Base-by-base conservation (phyloP, 2,329 filamentous ascomycete genomes). In the Pseudocercospora musae region DNA sequence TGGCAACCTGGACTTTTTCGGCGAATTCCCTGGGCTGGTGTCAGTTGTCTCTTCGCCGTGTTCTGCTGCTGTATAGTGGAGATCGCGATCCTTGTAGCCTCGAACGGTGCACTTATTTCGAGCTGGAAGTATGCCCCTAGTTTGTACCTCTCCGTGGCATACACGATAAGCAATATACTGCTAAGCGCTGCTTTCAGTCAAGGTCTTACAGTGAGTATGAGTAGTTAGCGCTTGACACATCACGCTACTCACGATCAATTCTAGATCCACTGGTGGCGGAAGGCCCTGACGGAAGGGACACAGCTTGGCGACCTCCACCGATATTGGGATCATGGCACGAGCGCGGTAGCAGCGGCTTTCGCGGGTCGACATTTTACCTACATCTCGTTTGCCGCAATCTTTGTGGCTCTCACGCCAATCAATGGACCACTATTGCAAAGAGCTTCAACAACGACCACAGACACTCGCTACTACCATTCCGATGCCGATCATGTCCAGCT, bases 211-310 rank as follows among this genome's bases (percentile, higher is more conserved):
- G 61, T 63, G 23, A 20, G 58, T 54, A 18, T 15, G 5, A 50
- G n/a, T 27, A 10, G 20, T 2, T 25, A 29, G 27, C 13, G 10
- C 15, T 4, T n/a, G 59, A 23, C 11, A 11, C 9, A 23, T 0
- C 15, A 15, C 9, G 9, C 4, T 46, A 21, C 46, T 44, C 11
- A 54, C 50, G 10, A 21, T 27, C 8, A 20, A n/a, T 25, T 55
- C 7, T 42, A 66, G 64, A 49, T 63, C 9, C 59, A 63, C 46
- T 66, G 64, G 64, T 66, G 64, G 64, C 60, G 64, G 8, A 62
- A 59, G 42, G 64, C 61, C 20, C 29, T 66, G 4, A 57, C 58
- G 23, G 64, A 63, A 57, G 61, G 61, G 3, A 66, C 64, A 6
- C 64, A 66, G 31, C 18, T 66, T n/a, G 64, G 64, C 33, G 61